phyloP scores from a whole-genome alignment of 208 protist genomes.

The Trichomonas vaginalis region DNA sequence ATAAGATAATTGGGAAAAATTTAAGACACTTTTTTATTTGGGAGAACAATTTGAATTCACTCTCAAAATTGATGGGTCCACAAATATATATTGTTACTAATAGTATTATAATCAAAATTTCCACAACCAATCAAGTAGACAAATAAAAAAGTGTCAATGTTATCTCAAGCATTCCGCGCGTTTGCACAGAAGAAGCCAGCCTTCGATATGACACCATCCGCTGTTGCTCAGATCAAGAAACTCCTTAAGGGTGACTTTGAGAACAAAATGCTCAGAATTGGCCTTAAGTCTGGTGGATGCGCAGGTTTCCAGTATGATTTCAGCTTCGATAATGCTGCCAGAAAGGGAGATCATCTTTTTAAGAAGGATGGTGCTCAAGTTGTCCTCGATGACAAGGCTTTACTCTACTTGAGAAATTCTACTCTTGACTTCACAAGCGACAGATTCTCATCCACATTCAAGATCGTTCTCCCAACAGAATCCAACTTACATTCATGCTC shows the following conservation, averaged over 20 bases:
- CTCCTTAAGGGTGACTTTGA: background rate
- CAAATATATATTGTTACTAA: background rate
- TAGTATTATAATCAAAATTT: background rate
- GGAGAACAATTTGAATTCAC: background rate
- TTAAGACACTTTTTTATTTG: too few relatives aligned
- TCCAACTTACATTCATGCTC: background rate
- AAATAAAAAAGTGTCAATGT: background rate
- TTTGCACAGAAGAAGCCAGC: background rate
- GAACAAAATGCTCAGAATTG: background rate
- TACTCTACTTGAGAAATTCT: background rate
- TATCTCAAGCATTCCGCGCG: background rate
- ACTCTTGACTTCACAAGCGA: background rate
- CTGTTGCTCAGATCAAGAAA: background rate
- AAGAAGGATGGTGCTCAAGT: background rate
- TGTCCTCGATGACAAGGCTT: background rate
- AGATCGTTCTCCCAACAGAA: background rate
- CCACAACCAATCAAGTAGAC: background rate
- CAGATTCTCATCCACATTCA: background rate
- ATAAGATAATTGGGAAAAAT: too few relatives aligned
- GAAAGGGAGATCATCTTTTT: background rate
- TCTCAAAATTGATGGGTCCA: background rate
- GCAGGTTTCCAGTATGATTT: slow-evolving; percentile 5
- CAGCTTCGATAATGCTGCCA: background rate
- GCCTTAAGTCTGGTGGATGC: background rate
- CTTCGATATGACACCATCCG: background rate